Evolutionary conservation across 2,329 filamentous ascomycete species (phyloP).

Genomic region (Akanthomyces uredinophilus): DNA sequence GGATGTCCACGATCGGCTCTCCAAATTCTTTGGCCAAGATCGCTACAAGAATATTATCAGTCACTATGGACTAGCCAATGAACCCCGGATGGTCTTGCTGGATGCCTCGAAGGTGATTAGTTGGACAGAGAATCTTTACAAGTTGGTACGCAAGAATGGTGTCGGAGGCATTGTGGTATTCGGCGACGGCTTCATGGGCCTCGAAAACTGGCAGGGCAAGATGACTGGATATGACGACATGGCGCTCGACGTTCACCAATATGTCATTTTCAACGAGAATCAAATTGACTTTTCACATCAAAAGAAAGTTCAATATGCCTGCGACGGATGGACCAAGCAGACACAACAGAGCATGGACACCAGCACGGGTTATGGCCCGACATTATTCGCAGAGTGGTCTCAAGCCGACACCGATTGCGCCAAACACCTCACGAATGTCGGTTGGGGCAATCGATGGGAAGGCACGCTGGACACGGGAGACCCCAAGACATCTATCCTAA

Average conservation of each 20-base stretch:
- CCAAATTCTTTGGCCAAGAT: slow-evolving; percentile 86
- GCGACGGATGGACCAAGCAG: slow-evolving; percentile 80
- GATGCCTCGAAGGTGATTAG: slow-evolving; percentile 60
- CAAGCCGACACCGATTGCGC: slow-evolving; percentile 97
- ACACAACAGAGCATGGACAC: slow-evolving; percentile 66
- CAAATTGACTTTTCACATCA: slow-evolving; percentile 79
- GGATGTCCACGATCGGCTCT: slow-evolving; percentile 80
- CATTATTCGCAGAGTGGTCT: slow-evolving; percentile 93
- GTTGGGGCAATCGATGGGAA: slow-evolving; percentile 84
- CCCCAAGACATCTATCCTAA: slow-evolving; percentile 54
- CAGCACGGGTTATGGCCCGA: slow-evolving; percentile 80
- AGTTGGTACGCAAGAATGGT: slow-evolving; percentile 70
- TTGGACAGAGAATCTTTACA: slow-evolving; percentile 74
- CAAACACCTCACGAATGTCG: slow-evolving; percentile 80
- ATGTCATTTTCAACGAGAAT: slow-evolving; percentile 92
- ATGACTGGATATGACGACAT: slow-evolving; percentile 67
- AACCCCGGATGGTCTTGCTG: slow-evolving; percentile 80
- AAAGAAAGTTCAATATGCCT: slow-evolving; percentile 82
- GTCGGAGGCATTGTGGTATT: slow-evolving; percentile 71
- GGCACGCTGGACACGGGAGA: slow-evolving; percentile 74
- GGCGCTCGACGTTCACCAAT: slow-evolving; percentile 95
- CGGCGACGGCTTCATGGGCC: slow-evolving; percentile 90
- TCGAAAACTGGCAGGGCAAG: slow-evolving; percentile 84
- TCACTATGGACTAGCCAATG: slow-evolving; percentile 93
- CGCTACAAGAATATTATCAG: slow-evolving; percentile 88